Base-by-base conservation (phyloP, 2,329 filamentous ascomycete genomes). In the Orbilia ellipsospora region DNA sequence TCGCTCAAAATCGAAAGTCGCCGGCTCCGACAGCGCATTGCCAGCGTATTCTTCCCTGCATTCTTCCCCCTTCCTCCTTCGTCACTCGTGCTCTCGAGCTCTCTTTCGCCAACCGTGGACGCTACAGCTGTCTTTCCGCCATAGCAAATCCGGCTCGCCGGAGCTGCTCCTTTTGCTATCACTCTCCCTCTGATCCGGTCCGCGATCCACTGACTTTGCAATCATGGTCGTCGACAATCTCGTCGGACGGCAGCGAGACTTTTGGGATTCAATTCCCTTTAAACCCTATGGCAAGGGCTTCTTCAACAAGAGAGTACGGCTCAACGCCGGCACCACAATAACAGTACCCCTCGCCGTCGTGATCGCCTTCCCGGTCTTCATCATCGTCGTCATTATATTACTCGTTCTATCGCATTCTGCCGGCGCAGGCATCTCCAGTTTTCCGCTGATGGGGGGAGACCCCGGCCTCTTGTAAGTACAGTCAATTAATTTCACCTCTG, bases 311-410 rank as follows among this genome's bases (percentile, higher is more conserved):
- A 92, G 94, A 61, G 88, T 99, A 85, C 90, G 94, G 79, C 85
- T 99, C 84, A 91, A 90, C 84, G 92, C 93, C 80, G 97, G 96
- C 83, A 97, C 94, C 66, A 92, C 90, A 81, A 89, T 97, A 82
- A 97, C 94, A 61, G 90, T 98, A 81, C 95, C 95, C 26, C 85
- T 99, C 62, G 94, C 94, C 79, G 89, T 97, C 81, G 93, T 98
- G 79, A 87, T 99, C 78, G 85, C 98, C 79, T 98, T 98, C 82
- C 95, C 95, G 78, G 89, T 91, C 82, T 90, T 97, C 82, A 92
- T 97, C 80, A 88, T 98, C 84, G 87, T 97, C 80, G 87, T 97
- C 82, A 96, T 98, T 82, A 85, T 98, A 78, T 86, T 97, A 80
- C 88, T 99, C 76, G 93, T 98, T 82, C 88, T 96, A 81, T 89